Evolutionary conservation across 441 rosid species (phyloP).

Genomic region (Populus tomentosa): DNA sequence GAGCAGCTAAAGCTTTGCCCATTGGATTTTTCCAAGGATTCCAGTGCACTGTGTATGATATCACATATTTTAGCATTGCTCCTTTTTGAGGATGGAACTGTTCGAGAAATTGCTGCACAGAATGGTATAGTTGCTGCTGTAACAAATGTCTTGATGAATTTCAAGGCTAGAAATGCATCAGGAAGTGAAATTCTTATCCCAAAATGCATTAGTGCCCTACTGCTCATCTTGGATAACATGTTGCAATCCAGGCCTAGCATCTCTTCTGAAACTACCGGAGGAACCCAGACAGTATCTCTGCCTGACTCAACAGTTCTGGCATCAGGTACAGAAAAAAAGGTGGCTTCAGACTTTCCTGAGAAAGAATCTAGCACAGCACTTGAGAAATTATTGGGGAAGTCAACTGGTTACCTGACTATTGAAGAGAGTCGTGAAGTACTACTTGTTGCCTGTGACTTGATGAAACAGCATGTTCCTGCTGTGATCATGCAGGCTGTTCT

Average conservation of each 20-base stretch:
- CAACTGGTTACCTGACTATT: constrained; percentile 68
- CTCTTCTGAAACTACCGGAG: constrained; percentile 45
- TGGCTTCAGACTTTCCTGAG: constrained; percentile 42
- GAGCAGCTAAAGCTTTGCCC: too few relatives aligned
- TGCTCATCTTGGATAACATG: too few relatives aligned
- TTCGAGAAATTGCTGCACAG: too few relatives aligned
- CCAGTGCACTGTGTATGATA: too few relatives aligned
- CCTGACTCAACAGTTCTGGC: constrained; percentile 43
- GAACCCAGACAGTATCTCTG: constrained; percentile 46
- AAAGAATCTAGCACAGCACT: constrained; percentile 41
- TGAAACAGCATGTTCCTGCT: constrained; percentile 82
- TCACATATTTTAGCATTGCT: too few relatives aligned
- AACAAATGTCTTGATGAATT: too few relatives aligned
- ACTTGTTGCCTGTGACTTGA: constrained; percentile 61
- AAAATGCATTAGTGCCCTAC: too few relatives aligned
- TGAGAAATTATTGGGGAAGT: constrained; percentile 69
- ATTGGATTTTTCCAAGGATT: too few relatives aligned
- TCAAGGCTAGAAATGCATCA: too few relatives aligned
- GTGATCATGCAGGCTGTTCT: constrained; percentile 94
- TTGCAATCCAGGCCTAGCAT: constrained; percentile 52
- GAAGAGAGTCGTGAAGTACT: constrained; percentile 75
- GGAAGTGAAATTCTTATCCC: too few relatives aligned
- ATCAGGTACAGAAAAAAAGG: constrained; percentile 34
- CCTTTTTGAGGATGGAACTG: too few relatives aligned
- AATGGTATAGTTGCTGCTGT: too few relatives aligned